These are phyloP conservation scores for Talaromyces sp. DNA, from an alignment of 2,329 filamentous ascomycete genomes.

Conservation along the genomic window DNA sequence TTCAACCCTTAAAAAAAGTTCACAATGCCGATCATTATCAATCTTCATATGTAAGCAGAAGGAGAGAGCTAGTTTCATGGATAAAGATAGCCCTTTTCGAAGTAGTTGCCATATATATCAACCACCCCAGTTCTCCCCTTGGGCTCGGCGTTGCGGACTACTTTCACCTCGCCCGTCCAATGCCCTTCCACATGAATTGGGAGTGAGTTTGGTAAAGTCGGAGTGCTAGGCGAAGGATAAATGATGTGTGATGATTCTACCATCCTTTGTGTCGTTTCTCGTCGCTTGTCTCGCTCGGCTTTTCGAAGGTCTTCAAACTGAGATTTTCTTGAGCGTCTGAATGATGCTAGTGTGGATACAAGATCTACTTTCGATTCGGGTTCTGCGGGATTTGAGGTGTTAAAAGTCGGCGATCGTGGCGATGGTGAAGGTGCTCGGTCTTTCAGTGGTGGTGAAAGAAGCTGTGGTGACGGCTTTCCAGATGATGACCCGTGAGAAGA, in stretches of 20 bases:
- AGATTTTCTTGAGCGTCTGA: slow-evolving; percentile 48
- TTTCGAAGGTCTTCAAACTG: slow-evolving; percentile 38
- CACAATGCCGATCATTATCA: neutral
- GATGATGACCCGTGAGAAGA: slow-evolving; percentile 5
- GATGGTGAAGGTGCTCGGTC: neutral
- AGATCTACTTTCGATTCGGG: slow-evolving; percentile 40
- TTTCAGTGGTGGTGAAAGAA: neutral
- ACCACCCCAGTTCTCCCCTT: slow-evolving; percentile 40
- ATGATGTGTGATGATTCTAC: neutral
- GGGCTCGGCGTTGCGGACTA: slow-evolving; percentile 44
- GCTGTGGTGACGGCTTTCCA: neutral
- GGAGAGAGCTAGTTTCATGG: slow-evolving; percentile 24
- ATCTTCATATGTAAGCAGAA: neutral
- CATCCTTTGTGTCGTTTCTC: neutral
- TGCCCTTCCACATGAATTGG: slow-evolving; percentile 49
- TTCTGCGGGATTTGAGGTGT: slow-evolving; percentile 10
- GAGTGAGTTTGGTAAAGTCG: slow-evolving; percentile 16
- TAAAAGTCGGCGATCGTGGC: slow-evolving; percentile 3
- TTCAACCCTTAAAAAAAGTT: neutral
- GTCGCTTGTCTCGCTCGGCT: slow-evolving; percentile 16
- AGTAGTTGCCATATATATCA: slow-evolving; percentile 50
- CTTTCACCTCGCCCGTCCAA: slow-evolving; percentile 55
- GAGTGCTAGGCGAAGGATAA: slow-evolving; percentile 17
- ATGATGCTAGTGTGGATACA: slow-evolving; percentile 49
- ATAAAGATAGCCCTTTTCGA: slow-evolving; percentile 49